Evolutionary conservation across 2,329 filamentous ascomycete species (phyloP), one percentile per base, ranked within the genome.

Genomic region (Fragosphaeria purpurea): DNA sequence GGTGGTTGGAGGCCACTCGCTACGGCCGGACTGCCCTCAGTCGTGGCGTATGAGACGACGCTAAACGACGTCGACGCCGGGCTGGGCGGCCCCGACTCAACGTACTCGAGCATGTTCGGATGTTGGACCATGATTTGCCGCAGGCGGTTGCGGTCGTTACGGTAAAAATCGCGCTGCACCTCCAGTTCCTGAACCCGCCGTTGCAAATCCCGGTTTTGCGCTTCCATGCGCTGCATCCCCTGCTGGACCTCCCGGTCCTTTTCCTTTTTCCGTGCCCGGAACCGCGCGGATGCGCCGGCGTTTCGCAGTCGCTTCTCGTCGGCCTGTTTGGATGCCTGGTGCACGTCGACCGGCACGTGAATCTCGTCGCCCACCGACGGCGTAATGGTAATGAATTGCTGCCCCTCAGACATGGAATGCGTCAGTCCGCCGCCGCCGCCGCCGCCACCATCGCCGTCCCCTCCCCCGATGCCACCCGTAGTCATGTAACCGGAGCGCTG

Each of bases 271-370:
- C 89, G 78, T 61, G 83, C 80, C 50, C 88, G 79, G 57, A 94
- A 93, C 53, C 88, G 77, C 45, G 87, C 87, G 51, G 88, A 94
- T 6, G 88, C 88, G 45, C 86, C 86, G 41, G 88, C 88, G 61
- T 95, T 95, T 47, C 88, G 79, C 64, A 85, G 83, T 50, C 88
- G 76, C 68, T 93, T 95, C 65, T 94, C 87, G 60, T 93, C 86
- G 40, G 87, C 86, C 59, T 87, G 81, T 57, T 83, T 84, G 10
- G 88, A 94, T 10, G 85, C 88, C 59, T 88, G 85, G 58, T 88
- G 85, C 42, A 86, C 81, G 62, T 95, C 88, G 8, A 91, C 81
- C 11, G 83, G 82, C 46, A 90, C 80, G 8, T 73, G 66, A 41
- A 80, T 75, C 34, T 67, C 63, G 42, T 69, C 70, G 41, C 66